phyloP scores from a whole-genome alignment of 176 grass and related monocot genomes.

The Calamus simplicifolius region DNA sequence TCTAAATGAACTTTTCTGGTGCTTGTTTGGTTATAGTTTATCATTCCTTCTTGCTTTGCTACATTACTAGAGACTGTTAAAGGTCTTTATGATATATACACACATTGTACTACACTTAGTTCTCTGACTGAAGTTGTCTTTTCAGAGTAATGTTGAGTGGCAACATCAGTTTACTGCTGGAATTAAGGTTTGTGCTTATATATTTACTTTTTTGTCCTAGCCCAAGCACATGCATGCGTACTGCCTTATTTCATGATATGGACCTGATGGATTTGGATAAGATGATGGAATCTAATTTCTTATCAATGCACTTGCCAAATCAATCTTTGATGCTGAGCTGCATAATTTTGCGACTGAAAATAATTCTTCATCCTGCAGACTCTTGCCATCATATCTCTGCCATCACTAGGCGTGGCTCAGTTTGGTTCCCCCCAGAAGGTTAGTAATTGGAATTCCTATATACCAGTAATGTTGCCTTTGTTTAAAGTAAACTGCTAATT shows the following conservation, averaged over 20 bases:
- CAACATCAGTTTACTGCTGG: slow-evolving; percentile 75
- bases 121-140: slow-evolving; percentile 19
- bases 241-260: no score
- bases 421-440: slow-evolving; percentile 84
- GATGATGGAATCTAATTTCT: no score
- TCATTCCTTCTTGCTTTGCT: no score
- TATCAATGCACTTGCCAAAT: no score
- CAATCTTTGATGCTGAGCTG: no score
- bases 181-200: slow-evolving; percentile 62
- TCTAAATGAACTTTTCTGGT: no score
- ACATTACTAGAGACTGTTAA: no score
- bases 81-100: no score
- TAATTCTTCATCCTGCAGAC: slow-evolving; percentile 44
- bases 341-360: slow-evolving; percentile 4
- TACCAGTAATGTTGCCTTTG: not conserved
- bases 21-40: no score
- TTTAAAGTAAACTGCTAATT: no score
- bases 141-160: slow-evolving; percentile 86
- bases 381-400: slow-evolving; percentile 60
- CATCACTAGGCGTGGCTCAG: slow-evolving; percentile 55
- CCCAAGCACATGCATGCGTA: not conserved
- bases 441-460: slow-evolving; percentile 20
- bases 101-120: no score
- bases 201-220: slow-evolving; percentile 8
- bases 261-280: no score